Evolutionary conservation across 2,329 filamentous ascomycete species (phyloP).

Genomic region (Fusarium veterinarium): DNA sequence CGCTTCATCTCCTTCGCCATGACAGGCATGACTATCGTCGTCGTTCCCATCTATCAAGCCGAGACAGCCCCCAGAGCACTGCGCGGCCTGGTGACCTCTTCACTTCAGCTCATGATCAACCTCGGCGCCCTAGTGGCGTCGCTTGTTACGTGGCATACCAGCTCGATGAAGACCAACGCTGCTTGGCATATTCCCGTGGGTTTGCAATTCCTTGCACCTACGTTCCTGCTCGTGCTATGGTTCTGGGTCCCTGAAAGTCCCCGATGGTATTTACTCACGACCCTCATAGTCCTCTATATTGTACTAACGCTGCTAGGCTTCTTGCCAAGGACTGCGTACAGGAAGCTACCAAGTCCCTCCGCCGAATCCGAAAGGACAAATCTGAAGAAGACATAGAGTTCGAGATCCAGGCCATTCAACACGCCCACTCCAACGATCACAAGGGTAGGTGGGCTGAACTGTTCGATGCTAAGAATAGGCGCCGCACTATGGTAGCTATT

Average conservation of each 20-base stretch:
- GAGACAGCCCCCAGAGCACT: constrained; percentile 43
- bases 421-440: not conserved
- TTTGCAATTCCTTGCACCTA: constrained; percentile 56
- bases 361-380: not conserved
- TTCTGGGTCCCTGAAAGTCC: constrained; percentile 58
- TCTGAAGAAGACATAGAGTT: not conserved
- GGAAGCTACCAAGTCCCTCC: not conserved
- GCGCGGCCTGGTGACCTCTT: constrained; percentile 46
- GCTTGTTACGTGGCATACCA: constrained; percentile 44
- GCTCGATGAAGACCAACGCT: constrained; percentile 28
- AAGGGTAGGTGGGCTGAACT: not conserved
- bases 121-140: constrained; percentile 44
- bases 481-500: constrained; percentile 39
- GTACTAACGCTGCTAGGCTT: not conserved
- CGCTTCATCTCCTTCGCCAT: constrained; percentile 47
- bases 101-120: constrained; percentile 46
- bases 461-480: not conserved
- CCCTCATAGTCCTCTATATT: not conserved
- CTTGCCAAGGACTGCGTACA: not conserved
- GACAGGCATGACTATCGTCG: constrained; percentile 49
- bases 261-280: constrained; percentile 48
- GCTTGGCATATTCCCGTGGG: constrained; percentile 59
- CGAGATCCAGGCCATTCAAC: not conserved
- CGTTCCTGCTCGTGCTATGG: constrained; percentile 50
- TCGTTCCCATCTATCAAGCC: constrained; percentile 48